Conservation (phyloP, 2,329 filamentous ascomycete species). For the Blumeria graminis region DNA sequence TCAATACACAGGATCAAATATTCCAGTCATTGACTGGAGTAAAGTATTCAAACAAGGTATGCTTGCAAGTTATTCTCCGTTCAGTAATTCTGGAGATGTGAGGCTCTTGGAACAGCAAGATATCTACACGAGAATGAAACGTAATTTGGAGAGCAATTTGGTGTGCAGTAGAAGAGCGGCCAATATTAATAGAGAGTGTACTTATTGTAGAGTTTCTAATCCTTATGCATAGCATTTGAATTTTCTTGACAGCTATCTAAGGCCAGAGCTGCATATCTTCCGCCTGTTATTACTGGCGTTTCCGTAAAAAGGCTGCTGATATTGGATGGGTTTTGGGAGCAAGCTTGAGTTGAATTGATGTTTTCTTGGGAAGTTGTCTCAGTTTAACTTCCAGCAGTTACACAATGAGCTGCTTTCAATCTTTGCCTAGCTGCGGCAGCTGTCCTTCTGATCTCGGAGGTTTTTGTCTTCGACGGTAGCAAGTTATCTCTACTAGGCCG, state of each 20-base stretch:
- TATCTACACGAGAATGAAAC: background rate
- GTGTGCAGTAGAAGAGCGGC: background rate
- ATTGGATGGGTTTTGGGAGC: background rate
- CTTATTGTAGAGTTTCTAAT: background rate
- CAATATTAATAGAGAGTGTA: background rate
- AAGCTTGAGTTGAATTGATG: background rate
- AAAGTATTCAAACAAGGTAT: background rate
- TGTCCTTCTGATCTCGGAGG: too few relatives aligned
- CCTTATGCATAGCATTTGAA: background rate
- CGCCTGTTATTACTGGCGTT: background rate
- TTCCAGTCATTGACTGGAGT: background rate
- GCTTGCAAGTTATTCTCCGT: background rate
- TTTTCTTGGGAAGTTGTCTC: background rate
- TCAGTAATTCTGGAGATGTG: background rate
- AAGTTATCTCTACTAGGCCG: background rate
- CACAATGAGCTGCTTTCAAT: too few relatives aligned
- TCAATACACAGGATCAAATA: background rate
- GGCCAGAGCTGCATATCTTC: background rate
- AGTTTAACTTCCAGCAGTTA: too few relatives aligned
- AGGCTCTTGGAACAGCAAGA: background rate
- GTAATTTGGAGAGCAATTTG: constrained; percentile 1
- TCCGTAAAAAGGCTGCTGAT: background rate
- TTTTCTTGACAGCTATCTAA: background rate
- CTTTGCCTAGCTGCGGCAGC: too few relatives aligned
- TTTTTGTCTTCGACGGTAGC: background rate